Evolutionary conservation across 495 filamentous ascomycete species (phyloP), one percentile per base, ranked within the genome.

Genomic region (Penicillium nucicola): DNA sequence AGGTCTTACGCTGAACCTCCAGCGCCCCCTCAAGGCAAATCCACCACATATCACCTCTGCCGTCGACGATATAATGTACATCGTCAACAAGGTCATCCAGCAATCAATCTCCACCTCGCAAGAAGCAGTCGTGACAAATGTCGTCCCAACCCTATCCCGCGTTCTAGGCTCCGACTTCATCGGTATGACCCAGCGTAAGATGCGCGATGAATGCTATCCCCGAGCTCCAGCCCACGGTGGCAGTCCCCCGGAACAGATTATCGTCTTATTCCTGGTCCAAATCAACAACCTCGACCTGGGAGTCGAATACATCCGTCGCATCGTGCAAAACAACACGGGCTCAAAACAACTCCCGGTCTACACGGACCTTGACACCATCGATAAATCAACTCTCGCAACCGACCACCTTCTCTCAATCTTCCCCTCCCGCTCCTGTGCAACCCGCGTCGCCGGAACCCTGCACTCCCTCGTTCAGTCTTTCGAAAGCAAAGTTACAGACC

Each of bases 21-120:
- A 77, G 45, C 86, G 77, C 47, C 67, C 84, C 7, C 77, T 95
- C 34, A 71, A 70, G 37, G 74, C 83, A 1, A 89, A 91, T 59
- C 82, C 90, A 9, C 93, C 93, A 9, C 95, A 87, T 57, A 96
- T 98, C 60, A 92, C 91, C 43, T 95, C 91, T 0, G 90, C 93
- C 1, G 92, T 98, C 8, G 93, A 97, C 73, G 93, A 95, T 68
- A 92, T 97, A 47, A 97, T 97, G 95, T 98, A 97, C 71, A 96
- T 97, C 54, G 90, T 96, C 61, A 92, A 95, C 63, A 87, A 92
- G 42, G 85, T 96, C 34, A 76, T 97, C 33, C 85, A 90, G 41
- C 86, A 90, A 51, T 86, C 90, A 5, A 77, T 97, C 35, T 83
- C 88, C 1, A 97, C 93, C 5, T 89, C 88, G 0, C 91, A 96